Evolutionary conservation across 345 rosid genomes (phyloP), one percentile per base, ranked within the genome.

Genomic region (Brassica nigra): DNA sequence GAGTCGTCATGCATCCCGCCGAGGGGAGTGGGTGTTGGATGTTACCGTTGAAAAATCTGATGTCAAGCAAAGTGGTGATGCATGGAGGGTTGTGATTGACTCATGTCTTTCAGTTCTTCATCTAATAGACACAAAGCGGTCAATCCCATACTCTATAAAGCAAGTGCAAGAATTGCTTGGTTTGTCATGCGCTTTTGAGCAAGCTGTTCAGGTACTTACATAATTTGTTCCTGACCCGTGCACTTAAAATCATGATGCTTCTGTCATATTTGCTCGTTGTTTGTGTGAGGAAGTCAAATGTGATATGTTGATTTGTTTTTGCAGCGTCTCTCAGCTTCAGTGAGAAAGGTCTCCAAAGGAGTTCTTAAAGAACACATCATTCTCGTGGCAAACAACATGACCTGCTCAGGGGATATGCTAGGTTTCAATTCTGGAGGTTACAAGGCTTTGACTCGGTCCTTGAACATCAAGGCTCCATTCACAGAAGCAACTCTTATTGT

Each of bases 81-180:
- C 97, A 8, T 95, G 99, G 99, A 91, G 99, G 85, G 83, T 88
- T 74, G 92, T 87, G 62, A 80, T 93, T 31, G 98, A 95, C 78
- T 85, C 94, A 3, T 93, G 98, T 83, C 93, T 95, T 80, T 91
- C 99, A 12, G 90, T 95, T 16, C 85, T 93, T 71, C 91, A 91
- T 83, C 77, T 90, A 2, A 86, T 93, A 71, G 97, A 95, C 78
- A 88, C 91, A 8, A 87, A 78, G 58, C 89, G 96, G 34, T 95
- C 99, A 8, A 84, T 91, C 20, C 99, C 99, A 3, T 93, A 91
- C 81, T 93, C 95, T 0, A 80, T 91, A 44, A 95, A 93, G 84
- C 97, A 95, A 85, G 89, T 95, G 66, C 90, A 95, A 86, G 92
- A 91, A 66, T 65, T 95, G 85, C 90, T 95, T 65, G 99, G 99